Evolutionary conservation across 2,329 filamentous ascomycete genomes (phyloP).

Genomic region (Davidsoniella australis): DNA sequence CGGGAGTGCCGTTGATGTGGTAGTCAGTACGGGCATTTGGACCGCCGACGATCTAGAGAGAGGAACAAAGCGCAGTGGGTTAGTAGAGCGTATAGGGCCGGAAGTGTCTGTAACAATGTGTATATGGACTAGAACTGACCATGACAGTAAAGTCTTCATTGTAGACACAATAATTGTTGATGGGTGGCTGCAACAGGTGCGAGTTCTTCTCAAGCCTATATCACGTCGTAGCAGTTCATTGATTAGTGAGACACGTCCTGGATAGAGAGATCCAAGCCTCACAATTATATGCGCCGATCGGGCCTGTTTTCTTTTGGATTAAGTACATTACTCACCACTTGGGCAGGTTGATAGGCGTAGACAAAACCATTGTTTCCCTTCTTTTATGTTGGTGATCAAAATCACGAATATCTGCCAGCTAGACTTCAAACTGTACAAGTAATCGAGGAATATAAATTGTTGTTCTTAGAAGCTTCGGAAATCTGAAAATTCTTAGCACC

Average conservation of each 20-base stretch:
- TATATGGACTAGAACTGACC: slow-evolving; percentile 25
- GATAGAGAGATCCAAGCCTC: too few species aligned
- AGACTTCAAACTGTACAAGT: too few species aligned
- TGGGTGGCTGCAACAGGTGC: slow-evolving; percentile 79
- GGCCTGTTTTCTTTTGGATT: neutral
- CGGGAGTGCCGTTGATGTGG: slow-evolving; percentile 90
- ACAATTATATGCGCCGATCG: neutral
- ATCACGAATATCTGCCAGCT: too few species aligned
- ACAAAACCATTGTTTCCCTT: slow-evolving; percentile 12
- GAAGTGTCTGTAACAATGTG: neutral
- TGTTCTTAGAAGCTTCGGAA: neutral
- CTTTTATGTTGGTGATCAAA: too few species aligned
- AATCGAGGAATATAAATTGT: too few species aligned
- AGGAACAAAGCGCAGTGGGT: slow-evolving; percentile 4
- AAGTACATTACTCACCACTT: slow-evolving; percentile 21
- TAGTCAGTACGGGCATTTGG: slow-evolving; percentile 95
- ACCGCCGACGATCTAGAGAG: slow-evolving; percentile 64
- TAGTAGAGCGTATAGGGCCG: neutral
- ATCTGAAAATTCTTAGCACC: neutral
- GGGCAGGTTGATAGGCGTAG: slow-evolving; percentile 25
- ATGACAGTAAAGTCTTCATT: slow-evolving; percentile 70
- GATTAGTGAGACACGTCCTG: neutral
- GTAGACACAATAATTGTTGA: slow-evolving; percentile 97
- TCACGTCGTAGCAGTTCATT: neutral
- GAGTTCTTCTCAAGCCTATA: slow-evolving; percentile 76